These are phyloP conservation scores for Quercus tomentella DNA, from an alignment of 331 rosid genomes.

Conservation along the genomic window DNA sequence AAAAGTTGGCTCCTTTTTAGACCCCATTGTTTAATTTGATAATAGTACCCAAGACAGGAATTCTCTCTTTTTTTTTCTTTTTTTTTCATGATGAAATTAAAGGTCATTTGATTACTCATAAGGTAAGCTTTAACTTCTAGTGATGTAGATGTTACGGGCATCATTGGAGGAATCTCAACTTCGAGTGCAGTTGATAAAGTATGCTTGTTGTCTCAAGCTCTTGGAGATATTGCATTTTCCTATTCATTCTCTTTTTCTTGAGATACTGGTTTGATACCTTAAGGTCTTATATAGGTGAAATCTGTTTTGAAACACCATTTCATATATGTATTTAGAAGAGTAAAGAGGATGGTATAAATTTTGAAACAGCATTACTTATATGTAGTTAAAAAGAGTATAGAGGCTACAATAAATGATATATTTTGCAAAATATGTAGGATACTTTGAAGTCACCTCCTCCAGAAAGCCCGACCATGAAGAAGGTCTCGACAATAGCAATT, in stretches of 20 bases:
- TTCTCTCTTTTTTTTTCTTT: not conserved
- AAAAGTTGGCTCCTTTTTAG: too few relatives aligned
- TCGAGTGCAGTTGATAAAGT: constrained; percentile 20
- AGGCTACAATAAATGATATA: too few relatives aligned
- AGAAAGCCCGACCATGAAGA: constrained; percentile 55
- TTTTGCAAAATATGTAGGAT: constrained; percentile 10
- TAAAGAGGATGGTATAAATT: too few relatives aligned
- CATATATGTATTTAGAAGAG: too few relatives aligned
- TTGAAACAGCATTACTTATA: too few relatives aligned
- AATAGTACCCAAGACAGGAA: not conserved
- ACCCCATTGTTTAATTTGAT: not conserved
- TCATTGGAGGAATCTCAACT: constrained; percentile 32
- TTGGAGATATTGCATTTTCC: constrained; percentile 64
- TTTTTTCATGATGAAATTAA: not conserved
- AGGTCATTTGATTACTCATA: not conserved
- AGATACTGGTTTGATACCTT: constrained; percentile 44
- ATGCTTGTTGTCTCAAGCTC: constrained; percentile 62
- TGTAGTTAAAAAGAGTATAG: too few relatives aligned
- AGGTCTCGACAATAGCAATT: constrained; percentile 48
- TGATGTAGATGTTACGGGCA: constrained; percentile 46
- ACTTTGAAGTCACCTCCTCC: constrained; percentile 42
- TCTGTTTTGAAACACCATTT: too few relatives aligned
- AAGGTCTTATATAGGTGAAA: too few relatives aligned
- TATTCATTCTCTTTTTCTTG: constrained; percentile 60
- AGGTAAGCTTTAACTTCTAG: not conserved